phyloP scores from a whole-genome alignment of 192 early-diverging fungal species.

The Coemansia sp. region DNA sequence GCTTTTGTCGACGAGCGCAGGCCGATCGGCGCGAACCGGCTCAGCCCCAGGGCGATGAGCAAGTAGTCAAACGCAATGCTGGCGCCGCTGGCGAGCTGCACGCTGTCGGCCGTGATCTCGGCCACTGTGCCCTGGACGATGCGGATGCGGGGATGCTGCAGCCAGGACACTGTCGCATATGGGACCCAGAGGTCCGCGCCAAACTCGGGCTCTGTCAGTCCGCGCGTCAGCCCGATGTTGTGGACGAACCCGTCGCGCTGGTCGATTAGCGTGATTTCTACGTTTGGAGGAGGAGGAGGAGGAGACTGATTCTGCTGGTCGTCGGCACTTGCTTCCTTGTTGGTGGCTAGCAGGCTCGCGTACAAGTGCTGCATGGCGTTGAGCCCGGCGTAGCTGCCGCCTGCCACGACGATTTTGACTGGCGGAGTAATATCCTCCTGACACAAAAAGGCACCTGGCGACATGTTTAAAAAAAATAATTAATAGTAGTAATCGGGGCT shows the following conservation, averaged over 20 bases:
- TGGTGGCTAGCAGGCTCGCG: slow-evolving; percentile 21
- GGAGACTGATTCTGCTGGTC: no score
- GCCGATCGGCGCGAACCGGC: slow-evolving; percentile 48
- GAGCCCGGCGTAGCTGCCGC: slow-evolving; percentile 50
- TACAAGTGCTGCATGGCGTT: slow-evolving; percentile 34
- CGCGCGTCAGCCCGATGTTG: slow-evolving; percentile 56
- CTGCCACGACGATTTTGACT: slow-evolving; percentile 34
- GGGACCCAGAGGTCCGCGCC: slow-evolving; percentile 59
- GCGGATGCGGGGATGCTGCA: slow-evolving; percentile 37
- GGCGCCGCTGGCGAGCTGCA: slow-evolving; percentile 25
- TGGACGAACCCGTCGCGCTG: slow-evolving; percentile 61
- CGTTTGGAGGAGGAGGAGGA: no score
- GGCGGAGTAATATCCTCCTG: no score
- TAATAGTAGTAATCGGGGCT: no score
- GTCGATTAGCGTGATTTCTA: slow-evolving; percentile 63
- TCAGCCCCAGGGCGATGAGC: slow-evolving; percentile 57
- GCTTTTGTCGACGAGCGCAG: slow-evolving; percentile 19
- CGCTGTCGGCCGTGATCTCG: slow-evolving; percentile 31
- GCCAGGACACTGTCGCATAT: slow-evolving; percentile 46
- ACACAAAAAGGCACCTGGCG: no score
- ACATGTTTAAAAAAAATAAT: background rate
- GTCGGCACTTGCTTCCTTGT: no score
- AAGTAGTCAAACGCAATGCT: slow-evolving; percentile 56
- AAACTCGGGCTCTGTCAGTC: slow-evolving; percentile 49
- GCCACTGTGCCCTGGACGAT: slow-evolving; percentile 48